Evolutionary conservation across 1,139 yeast genomes (phyloP).

Genomic region (Geotrichum carabidarum): DNA sequence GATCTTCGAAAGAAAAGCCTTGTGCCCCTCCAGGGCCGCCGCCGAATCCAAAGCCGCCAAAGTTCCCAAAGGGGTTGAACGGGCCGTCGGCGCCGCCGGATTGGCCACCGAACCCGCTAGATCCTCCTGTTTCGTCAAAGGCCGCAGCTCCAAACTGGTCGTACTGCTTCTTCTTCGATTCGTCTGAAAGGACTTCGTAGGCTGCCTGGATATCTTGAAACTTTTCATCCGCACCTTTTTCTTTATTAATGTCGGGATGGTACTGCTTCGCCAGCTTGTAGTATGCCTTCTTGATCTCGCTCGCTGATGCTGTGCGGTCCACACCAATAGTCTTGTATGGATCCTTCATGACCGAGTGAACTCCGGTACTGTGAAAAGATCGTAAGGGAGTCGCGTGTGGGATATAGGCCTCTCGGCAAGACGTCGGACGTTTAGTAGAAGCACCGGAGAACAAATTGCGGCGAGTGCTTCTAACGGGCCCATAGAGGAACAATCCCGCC

Average conservation of each 20-base stretch:
- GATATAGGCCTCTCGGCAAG: neutral
- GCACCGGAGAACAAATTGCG: neutral
- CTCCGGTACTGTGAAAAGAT: constrained; percentile 1
- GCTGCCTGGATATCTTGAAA: constrained; percentile 94
- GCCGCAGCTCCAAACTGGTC: constrained; percentile 91
- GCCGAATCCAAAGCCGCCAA: constrained; percentile 50
- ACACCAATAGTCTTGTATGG: constrained; percentile 86
- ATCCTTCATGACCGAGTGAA: constrained; percentile 43
- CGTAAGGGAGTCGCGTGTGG: neutral
- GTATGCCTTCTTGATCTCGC: constrained; percentile 89
- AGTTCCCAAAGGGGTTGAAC: constrained; percentile 36
- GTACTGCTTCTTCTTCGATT: constrained; percentile 78
- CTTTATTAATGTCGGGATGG: constrained; percentile 96
- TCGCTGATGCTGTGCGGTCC: constrained; percentile 60
- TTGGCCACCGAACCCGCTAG: constrained; percentile 31
- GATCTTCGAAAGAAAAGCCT: constrained; percentile 71
- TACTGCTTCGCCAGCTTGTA: constrained; percentile 86
- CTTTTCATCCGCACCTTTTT: constrained; percentile 75
- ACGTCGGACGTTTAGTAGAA: neutral
- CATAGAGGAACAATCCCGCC: neutral
- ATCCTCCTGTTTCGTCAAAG: constrained; percentile 48
- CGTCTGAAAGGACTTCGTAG: constrained; percentile 84
- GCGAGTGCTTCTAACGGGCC: neutral
- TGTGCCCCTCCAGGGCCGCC: constrained; percentile 36
- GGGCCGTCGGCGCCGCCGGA: constrained; percentile 37